Percentiles rank a stretch among this genome's conserved stretches.
Evolutionary conservation across 495 filamentous ascomycete species (phyloP).

Genomic region (Talaromyces adpressus): DNA sequence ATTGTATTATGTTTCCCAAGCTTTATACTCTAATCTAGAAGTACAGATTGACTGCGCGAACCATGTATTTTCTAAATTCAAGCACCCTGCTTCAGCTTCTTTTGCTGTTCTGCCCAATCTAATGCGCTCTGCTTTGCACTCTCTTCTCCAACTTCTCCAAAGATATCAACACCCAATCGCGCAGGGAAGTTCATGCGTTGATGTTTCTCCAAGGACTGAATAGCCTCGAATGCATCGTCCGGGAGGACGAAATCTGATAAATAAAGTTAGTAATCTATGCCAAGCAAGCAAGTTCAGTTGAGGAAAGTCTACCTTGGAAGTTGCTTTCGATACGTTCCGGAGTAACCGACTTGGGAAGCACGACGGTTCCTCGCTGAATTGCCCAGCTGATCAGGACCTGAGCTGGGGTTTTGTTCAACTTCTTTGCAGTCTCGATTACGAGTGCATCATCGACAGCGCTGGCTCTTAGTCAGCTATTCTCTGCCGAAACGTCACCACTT

Average conservation of each 20-base stretch:
- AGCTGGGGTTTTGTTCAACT: conserved; percentile 62
- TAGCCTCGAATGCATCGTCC: not conserved
- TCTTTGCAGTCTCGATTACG: conserved; percentile 54
- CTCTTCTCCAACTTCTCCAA: not conserved
- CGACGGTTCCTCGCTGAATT: conserved; percentile 60
- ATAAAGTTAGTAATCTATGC: not conserved
- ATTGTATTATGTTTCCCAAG: not conserved
- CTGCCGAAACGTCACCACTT: no score
- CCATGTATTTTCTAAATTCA: not conserved
- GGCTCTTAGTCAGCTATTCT: conserved; percentile 28
- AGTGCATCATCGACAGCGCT: conserved; percentile 52
- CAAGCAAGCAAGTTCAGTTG: not conserved
- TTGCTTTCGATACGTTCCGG: conserved; percentile 40
- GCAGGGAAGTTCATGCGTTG: not conserved
- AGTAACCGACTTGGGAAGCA: conserved; percentile 56
- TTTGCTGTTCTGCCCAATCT: not conserved
- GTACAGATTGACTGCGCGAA: not conserved
- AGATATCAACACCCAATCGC: not conserved
- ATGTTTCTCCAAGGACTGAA: not conserved
- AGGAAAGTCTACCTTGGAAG: not conserved
- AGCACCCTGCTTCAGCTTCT: not conserved
- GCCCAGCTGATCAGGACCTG: conserved; percentile 76
- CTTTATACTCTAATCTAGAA: not conserved
- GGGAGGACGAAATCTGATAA: not conserved
- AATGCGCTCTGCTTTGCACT: not conserved